These are phyloP conservation scores for Coniochaeta sp. DNA, from an alignment of 2,329 filamentous ascomycete species.

Conservation along the genomic window DNA sequence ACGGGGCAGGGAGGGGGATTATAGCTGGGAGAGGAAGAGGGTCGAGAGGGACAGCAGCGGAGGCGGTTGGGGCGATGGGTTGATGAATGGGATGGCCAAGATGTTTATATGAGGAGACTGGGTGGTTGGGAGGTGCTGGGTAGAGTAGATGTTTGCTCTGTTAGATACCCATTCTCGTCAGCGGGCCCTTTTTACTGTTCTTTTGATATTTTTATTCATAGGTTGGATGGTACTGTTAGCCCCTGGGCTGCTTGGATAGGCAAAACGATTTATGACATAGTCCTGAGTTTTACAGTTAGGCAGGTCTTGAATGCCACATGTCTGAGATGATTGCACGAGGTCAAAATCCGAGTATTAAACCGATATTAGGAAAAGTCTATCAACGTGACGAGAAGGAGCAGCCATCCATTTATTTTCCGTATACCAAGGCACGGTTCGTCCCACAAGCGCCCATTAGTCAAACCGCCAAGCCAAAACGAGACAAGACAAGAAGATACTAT, in stretches of 20 bases:
- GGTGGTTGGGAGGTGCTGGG: neutral
- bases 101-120: conserved; percentile 14
- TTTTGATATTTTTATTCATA: neutral
- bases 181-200: neutral
- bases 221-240: neutral
- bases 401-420: neutral
- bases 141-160: neutral
- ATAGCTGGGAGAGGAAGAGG: conserved; percentile 11
- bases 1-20: conserved; percentile 6
- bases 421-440: neutral
- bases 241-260: neutral
- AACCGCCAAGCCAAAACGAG: neutral
- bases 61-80: conserved; percentile 14
- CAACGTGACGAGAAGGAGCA: neutral
- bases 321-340: neutral
- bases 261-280: too few species aligned
- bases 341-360: neutral
- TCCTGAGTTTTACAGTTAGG: neutral
- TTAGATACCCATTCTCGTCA: conserved; percentile 1
- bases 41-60: conserved; percentile 23
- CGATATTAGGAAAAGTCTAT: neutral
- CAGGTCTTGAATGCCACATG: neutral
- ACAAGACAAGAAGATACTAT: neutral
- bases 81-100: conserved; percentile 18
- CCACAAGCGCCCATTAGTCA: neutral